Conservation (phyloP, 345 rosid species). For the Brassica rapa region DNA sequence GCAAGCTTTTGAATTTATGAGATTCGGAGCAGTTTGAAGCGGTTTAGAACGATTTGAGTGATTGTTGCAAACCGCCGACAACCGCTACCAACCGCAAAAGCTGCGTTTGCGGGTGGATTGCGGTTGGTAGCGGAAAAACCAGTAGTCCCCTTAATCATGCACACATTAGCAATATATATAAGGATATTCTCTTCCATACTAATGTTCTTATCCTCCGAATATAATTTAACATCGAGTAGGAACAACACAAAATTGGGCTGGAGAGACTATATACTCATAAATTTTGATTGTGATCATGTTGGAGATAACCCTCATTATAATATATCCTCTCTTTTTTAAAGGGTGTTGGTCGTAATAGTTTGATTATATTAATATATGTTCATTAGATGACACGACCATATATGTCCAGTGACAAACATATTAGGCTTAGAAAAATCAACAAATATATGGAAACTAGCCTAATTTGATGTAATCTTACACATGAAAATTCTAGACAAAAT, state of each 20-base stretch:
- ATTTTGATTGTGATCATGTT: not conserved
- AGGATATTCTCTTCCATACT: not conserved
- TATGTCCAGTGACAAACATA: not conserved
- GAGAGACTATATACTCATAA: not conserved
- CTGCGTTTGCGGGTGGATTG: no score
- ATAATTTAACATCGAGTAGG: not conserved
- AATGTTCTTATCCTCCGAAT: not conserved
- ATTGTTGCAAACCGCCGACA: no score
- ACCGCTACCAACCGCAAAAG: no score
- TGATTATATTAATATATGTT: not conserved
- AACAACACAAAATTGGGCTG: not conserved
- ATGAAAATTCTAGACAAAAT: not conserved
- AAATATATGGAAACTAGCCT: slow-evolving; percentile 20
- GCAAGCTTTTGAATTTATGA: no score
- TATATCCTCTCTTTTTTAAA: not conserved
- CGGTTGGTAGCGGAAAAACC: no score
- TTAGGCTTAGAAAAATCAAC: not conserved
- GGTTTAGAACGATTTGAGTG: no score
- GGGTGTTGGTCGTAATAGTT: slow-evolving; percentile 7
- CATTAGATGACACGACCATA: not conserved
- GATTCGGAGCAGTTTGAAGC: no score
- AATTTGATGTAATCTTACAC: slow-evolving; percentile 17
- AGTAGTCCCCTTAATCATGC: not conserved
- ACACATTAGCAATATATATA: not conserved
- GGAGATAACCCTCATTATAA: not conserved